Evolutionary conservation across 2,329 filamentous ascomycete species (phyloP).

Genomic region (Penicillium sp.): DNA sequence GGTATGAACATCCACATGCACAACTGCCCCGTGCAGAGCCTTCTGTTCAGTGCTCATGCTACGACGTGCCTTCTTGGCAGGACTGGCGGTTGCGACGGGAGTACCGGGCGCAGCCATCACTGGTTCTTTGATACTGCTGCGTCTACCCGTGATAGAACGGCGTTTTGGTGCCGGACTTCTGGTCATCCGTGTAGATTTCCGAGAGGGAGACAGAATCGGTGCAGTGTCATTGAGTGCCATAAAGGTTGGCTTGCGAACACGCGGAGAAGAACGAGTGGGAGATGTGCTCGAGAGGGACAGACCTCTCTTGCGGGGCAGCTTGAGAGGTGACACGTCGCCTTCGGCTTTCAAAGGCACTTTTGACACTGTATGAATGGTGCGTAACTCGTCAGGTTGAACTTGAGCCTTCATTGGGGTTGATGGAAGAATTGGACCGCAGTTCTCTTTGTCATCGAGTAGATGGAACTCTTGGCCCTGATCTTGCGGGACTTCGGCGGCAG

Average conservation of each 20-base stretch:
- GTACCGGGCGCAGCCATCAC: conserved; percentile 13
- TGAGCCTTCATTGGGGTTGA: conserved; percentile 56
- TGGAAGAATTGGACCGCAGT: conserved; percentile 38
- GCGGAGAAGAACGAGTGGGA: conserved; percentile 35
- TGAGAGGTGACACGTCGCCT: conserved; percentile 51
- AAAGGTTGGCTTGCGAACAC: conserved; percentile 26
- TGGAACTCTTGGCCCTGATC: conserved; percentile 11
- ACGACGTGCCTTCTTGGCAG: conserved; percentile 31
- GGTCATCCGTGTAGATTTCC: conserved; percentile 24
- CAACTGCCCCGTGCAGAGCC: conserved; percentile 68
- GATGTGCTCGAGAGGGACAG: conserved; percentile 54
- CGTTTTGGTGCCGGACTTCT: conserved; percentile 24
- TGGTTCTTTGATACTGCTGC: conserved; percentile 11
- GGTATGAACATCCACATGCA: conserved; percentile 81
- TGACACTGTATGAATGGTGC: conserved; percentile 69
- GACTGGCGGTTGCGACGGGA: conserved; percentile 24
- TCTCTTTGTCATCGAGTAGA: conserved; percentile 33
- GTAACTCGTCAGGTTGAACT: conserved; percentile 46
- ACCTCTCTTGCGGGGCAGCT: conserved; percentile 47
- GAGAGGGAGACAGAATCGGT: conserved; percentile 31
- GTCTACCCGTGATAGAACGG: conserved; percentile 16
- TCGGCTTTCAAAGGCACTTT: conserved; percentile 74
- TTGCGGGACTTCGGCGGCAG: conserved; percentile 2
- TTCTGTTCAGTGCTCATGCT: conserved; percentile 26
- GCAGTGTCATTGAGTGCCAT: conserved; percentile 23